A percentile compares a stretch with the other conserved stretches of the same genome.
phyloP scores from a whole-genome alignment of 23 red algal genomes.

The Gracilaria gracilis region DNA sequence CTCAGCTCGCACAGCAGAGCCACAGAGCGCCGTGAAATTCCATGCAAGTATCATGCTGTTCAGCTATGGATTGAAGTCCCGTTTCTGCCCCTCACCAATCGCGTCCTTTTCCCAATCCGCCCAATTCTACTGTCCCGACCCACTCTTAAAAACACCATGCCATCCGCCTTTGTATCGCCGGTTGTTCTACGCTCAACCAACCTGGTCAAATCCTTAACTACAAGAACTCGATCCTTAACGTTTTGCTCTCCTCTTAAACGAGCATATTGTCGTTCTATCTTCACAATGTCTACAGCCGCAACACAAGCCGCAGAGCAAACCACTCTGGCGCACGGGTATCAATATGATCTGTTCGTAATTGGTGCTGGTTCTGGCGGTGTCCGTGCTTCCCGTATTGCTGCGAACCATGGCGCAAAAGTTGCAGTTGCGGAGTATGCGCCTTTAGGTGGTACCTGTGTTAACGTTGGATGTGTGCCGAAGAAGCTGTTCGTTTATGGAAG shows the following conservation, averaged over 20 bases:
- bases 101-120: neutral
- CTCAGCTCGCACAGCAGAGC: neutral
- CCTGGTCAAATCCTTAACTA: neutral
- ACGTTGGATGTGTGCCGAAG: slow-evolving; percentile 98
- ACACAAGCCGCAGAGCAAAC: neutral
- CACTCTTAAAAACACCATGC: neutral
- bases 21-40: neutral
- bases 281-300: slow-evolving; percentile 11
- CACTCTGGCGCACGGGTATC: slow-evolving; percentile 69
- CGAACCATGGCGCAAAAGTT: slow-evolving; percentile 85
- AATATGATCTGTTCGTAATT: slow-evolving; percentile 98
- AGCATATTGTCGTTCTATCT: neutral
- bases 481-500: slow-evolving; percentile 97
- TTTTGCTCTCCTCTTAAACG: neutral
- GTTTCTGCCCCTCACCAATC: neutral
- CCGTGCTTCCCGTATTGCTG: slow-evolving; percentile 90
- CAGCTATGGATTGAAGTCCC: neutral
- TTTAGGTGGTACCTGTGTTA: slow-evolving; percentile 97
- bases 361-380: slow-evolving; percentile 98
- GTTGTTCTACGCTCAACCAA: neutral
- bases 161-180: slow-evolving; percentile 2
- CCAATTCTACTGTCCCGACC: neutral
- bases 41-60: neutral
- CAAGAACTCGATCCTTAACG: neutral
- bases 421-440: slow-evolving; percentile 78